phyloP scores from a whole-genome alignment of 2,329 filamentous ascomycete genomes.

The Gyromitra esculenta region DNA sequence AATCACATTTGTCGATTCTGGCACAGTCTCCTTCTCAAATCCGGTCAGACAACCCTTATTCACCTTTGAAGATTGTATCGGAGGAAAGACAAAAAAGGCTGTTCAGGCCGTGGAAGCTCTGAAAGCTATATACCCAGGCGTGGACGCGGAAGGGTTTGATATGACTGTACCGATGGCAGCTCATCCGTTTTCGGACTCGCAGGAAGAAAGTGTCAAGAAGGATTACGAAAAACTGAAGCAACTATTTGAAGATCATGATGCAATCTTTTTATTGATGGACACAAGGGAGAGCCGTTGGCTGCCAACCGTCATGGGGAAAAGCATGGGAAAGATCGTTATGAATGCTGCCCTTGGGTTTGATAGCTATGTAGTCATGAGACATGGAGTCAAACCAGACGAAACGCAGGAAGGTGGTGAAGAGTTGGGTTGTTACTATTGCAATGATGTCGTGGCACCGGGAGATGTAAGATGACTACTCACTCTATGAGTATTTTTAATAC shows the following conservation, averaged over 20 bases:
- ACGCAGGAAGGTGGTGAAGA: slow-evolving; percentile 61
- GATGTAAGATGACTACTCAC: slow-evolving; percentile 72
- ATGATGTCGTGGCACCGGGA: slow-evolving; percentile 92
- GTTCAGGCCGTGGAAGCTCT: slow-evolving; percentile 80
- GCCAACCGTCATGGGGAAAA: slow-evolving; percentile 94
- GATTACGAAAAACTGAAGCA: slow-evolving; percentile 80
- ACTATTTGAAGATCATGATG: slow-evolving; percentile 86
- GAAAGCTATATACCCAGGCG: slow-evolving; percentile 87
- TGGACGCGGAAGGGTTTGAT: slow-evolving; percentile 80
- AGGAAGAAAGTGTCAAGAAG: slow-evolving; percentile 73
- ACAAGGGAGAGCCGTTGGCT: slow-evolving; percentile 94
- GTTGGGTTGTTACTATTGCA: slow-evolving; percentile 97
- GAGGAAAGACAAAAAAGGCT: slow-evolving; percentile 86
- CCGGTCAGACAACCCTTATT: slow-evolving; percentile 95
- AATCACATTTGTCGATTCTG: slow-evolving; percentile 96
- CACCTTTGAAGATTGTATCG: slow-evolving; percentile 85
- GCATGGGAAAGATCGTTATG: slow-evolving; percentile 91
- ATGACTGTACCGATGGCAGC: slow-evolving; percentile 95
- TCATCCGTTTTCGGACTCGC: slow-evolving; percentile 75
- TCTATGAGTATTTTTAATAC: background rate
- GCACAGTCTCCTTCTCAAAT: slow-evolving; percentile 92
- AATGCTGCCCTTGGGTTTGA: slow-evolving; percentile 97
- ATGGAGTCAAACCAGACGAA: slow-evolving; percentile 72
- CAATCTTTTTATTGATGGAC: slow-evolving; percentile 96
- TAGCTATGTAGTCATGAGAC: slow-evolving; percentile 95